Conservation (phyloP, 2,329 filamentous ascomycete species). For the Colletotrichum viniferum region DNA sequence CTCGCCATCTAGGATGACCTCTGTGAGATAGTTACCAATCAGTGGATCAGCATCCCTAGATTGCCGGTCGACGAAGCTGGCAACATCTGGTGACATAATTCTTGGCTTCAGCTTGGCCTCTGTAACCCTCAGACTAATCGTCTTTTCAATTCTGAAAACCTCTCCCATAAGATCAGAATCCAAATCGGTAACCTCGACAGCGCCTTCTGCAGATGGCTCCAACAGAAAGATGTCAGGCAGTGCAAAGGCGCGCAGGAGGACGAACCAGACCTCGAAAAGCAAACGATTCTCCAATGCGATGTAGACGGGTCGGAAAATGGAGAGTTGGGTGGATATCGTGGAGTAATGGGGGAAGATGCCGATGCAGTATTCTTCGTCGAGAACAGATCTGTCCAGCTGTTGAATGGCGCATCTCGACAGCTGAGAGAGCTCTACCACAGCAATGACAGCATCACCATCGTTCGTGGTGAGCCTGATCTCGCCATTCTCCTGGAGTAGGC, state of each 20-base stretch:
- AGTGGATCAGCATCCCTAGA: constrained; percentile 48
- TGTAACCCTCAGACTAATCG: constrained; percentile 60
- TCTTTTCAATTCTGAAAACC: constrained; percentile 67
- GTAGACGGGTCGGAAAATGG: constrained; percentile 86
- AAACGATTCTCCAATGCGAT: constrained; percentile 85
- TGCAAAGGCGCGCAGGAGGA: constrained; percentile 87
- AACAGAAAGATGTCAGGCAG: constrained; percentile 87
- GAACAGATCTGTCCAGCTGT: constrained; percentile 84
- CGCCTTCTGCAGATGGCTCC: constrained; percentile 47
- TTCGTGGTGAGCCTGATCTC: constrained; percentile 91
- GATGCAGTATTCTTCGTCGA: constrained; percentile 93
- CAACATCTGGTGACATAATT: constrained; percentile 22
- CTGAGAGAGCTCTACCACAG: constrained; percentile 85
- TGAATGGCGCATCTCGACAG: constrained; percentile 90
- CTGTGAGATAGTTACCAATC: constrained; percentile 75
- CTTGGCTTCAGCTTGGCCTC: constrained; percentile 64
- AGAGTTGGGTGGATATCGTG: constrained; percentile 72
- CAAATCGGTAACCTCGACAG: constrained; percentile 41
- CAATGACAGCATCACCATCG: constrained; percentile 79
- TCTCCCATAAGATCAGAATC: constrained; percentile 48
- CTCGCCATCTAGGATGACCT: constrained; percentile 81
- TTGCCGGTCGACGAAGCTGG: constrained; percentile 29
- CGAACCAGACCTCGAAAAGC: constrained; percentile 97
- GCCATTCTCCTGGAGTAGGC: constrained; percentile 92
- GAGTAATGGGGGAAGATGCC: constrained; percentile 95